These are phyloP conservation scores for Fraxinus sp. DNA, from an alignment of 305 asterid genomes.

Conservation along the genomic window DNA sequence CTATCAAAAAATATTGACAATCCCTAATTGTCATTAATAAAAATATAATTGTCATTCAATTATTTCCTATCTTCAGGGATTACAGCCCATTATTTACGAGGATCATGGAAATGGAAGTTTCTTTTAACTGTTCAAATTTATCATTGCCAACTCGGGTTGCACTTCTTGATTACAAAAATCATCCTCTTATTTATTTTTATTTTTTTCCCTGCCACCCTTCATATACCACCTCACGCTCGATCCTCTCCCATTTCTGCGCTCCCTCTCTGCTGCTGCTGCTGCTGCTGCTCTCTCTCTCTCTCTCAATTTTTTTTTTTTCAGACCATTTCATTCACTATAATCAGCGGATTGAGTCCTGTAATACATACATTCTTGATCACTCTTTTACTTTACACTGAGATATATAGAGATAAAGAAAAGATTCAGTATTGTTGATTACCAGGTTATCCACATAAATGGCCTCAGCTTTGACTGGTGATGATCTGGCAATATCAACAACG, in stretches of 20 bases:
- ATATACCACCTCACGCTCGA: not conserved
- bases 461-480: constrained; percentile 24
- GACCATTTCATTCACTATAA: not conserved
- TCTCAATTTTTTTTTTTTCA: not conserved
- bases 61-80: not conserved
- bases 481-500: constrained; percentile 23
- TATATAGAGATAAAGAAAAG: not conserved
- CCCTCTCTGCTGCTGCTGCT: not conserved
- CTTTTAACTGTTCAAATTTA: not conserved
- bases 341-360: not conserved
- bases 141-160: not conserved
- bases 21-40: not conserved
- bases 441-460: constrained; percentile 19
- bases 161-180: not conserved
- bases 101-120: not conserved
- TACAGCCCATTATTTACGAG: not conserved
- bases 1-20: no score
- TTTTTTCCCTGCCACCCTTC: not conserved
- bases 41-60: not conserved
- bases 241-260: not conserved
- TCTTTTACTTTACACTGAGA: not conserved
- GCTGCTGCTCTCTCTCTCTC: not conserved
- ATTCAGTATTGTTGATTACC: not conserved
- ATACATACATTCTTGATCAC: not conserved
- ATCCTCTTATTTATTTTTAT: not conserved